Base-by-base conservation (phyloP, 768 basidiomycete genomes). In the Leucosporidium creatinivorum region DNA sequence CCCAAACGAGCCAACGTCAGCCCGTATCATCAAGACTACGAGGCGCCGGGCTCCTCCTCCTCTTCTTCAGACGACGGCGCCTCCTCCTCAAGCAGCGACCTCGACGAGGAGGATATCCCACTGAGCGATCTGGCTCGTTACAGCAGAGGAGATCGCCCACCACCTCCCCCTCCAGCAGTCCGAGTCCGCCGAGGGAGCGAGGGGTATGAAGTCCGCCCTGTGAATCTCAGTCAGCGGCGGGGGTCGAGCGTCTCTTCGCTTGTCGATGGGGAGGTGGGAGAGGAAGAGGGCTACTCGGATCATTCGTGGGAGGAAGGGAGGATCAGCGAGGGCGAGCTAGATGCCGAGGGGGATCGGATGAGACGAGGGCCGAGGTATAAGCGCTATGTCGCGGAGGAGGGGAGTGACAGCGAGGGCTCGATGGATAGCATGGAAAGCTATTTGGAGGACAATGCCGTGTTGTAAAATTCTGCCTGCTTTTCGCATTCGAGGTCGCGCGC, bases 331-430 rank as follows among this genome's bases (percentile, higher is more conserved):
- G 66, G 59, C 39, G 65, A 70, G 39, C 1, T 64, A 6, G 66
- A 67, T 26, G 65, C 61, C 3, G 66, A 70, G 19, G 69, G 66
- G 23, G 63, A 70, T 44, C 15, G 64, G 18, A 21, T 31, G 23
- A 60, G 69, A 25, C 31, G 66, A n/a, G 67, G 66, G 21, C 60
- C 61, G 50, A 58, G 70, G 23, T 61, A 58, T 50, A 57, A 55
- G 66, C 49, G 68, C 33, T 72, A 70, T 12, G 62, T 66, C 39
- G 62, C 57, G 30, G 65, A 63, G 50, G 69, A 65, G 62, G 69
- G 70, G 30, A 68, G 67, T 33, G 69, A 61, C 58, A 60, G 49
- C 17, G 64, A 69, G 25, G 52, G 52, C 12, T 54, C 25, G 52
- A 54, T 30, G 25, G 52, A 54, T 54, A 26, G 26, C 26, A 54